Percentiles rank a stretch among this genome's conserved stretches.
phyloP scores from a whole-genome alignment of 306 rosid species.

The Hippophae rhamnoides region DNA sequence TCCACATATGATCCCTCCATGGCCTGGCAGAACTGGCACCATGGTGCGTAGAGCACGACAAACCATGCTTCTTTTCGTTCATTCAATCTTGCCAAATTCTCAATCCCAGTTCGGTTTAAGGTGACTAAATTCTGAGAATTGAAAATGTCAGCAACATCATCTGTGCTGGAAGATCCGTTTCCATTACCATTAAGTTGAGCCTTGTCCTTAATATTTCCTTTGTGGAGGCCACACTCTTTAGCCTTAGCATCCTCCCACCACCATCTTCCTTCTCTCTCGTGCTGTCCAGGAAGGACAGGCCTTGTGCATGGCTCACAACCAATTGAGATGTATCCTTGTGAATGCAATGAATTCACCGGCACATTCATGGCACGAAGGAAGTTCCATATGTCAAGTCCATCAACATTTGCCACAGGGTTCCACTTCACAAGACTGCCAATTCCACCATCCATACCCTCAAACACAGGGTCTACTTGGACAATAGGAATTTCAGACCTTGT shows the following conservation, averaged over 20 bases:
- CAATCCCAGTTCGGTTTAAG: constrained; percentile 64
- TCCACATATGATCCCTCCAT: constrained; percentile 74
- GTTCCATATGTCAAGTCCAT: constrained; percentile 35
- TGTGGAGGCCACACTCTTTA: neutral
- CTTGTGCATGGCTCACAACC: constrained; percentile 92
- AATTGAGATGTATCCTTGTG: constrained; percentile 69
- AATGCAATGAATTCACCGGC: constrained; percentile 81
- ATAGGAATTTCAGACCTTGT: constrained; percentile 78
- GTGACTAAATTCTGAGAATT: constrained; percentile 42
- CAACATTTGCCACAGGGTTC: neutral
- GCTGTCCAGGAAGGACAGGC: constrained; percentile 28
- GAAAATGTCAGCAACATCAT: constrained; percentile 48
- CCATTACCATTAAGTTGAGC: constrained; percentile 19
- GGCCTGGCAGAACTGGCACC: constrained; percentile 90
- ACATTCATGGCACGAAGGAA: constrained; percentile 73
- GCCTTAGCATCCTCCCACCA: constrained; percentile 1
- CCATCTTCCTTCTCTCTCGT: neutral
- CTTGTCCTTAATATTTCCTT: neutral
- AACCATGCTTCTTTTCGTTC: constrained; percentile 63
- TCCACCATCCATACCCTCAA: neutral
- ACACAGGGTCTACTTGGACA: constrained; percentile 60
- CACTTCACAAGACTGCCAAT: neutral
- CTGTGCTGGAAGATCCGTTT: constrained; percentile 26
- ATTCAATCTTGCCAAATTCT: constrained; percentile 56
- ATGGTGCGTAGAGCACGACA: constrained; percentile 85